Evolutionary conservation across 148 eudicot genomes (phyloP).

Genomic region (Vaccinium corymbosum): DNA sequence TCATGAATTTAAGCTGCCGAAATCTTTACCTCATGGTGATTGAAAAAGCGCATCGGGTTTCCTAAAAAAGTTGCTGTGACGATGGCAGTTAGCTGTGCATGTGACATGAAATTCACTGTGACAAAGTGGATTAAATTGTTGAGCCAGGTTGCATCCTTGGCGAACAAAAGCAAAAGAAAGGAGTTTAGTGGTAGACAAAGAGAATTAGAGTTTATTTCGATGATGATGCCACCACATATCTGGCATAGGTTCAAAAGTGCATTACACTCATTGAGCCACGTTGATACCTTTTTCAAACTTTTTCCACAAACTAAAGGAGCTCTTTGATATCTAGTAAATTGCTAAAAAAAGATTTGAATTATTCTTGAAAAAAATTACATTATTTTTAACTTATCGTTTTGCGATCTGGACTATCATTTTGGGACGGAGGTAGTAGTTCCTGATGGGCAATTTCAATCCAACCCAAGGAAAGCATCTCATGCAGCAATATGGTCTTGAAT

Average conservation of each 20-base stretch:
- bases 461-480: neutral
- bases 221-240: neutral
- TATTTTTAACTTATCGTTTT: too few relatives aligned
- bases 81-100: neutral
- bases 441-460: neutral
- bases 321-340: too few relatives aligned
- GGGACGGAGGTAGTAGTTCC: neutral
- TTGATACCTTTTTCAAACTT: too few relatives aligned
- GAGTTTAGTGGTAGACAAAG: neutral
- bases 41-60: neutral
- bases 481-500: conserved; percentile 7
- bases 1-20: neutral
- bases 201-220: neutral
- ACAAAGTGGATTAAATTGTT: neutral
- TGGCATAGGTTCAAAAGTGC: neutral
- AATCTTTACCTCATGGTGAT: neutral
- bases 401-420: too few relatives aligned
- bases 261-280: neutral
- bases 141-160: neutral
- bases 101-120: neutral
- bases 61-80: neutral
- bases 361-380: too few relatives aligned
- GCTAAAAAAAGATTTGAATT: too few relatives aligned
- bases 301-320: too few relatives aligned
- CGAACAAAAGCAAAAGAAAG: neutral